Conservation (phyloP, 2,329 filamentous ascomycete species). For the Fusarium sp. region DNA sequence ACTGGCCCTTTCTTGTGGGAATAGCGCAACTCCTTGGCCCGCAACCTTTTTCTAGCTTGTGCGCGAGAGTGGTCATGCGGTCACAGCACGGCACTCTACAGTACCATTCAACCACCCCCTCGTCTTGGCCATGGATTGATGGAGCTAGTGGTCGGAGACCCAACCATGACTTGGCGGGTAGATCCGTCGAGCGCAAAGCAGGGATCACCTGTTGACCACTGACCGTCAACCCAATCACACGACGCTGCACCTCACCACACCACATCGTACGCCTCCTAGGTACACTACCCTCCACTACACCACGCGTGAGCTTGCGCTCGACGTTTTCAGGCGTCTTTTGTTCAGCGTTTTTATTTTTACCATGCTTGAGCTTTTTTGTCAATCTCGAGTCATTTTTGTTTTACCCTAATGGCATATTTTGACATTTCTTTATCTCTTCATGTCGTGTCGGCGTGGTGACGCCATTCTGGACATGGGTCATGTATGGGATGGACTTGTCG, state of each 20-base stretch:
- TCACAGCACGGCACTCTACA: slow-evolving; percentile 39
- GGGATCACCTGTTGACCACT: slow-evolving; percentile 29
- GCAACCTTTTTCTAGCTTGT: slow-evolving; percentile 29
- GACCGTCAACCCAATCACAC: slow-evolving; percentile 18
- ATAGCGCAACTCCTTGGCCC: slow-evolving; percentile 25
- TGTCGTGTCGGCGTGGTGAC: slow-evolving; percentile 6
- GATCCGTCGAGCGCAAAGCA: slow-evolving; percentile 45
- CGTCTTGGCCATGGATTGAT: slow-evolving; percentile 22
- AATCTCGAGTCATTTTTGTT: slow-evolving; percentile 31
- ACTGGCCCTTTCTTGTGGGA: slow-evolving; percentile 24
- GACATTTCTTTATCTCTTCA: slow-evolving; percentile 16
- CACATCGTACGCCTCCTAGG: slow-evolving; percentile 21
- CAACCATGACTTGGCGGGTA: slow-evolving; percentile 47
- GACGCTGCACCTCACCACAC: slow-evolving; percentile 12
- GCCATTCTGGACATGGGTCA: slow-evolving; percentile 11
- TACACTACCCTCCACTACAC: slow-evolving; percentile 6
- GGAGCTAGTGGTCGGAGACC: slow-evolving; percentile 29
- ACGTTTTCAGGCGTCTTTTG: slow-evolving; percentile 37
- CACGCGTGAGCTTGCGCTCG: slow-evolving; percentile 15
- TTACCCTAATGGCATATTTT: slow-evolving; percentile 9
- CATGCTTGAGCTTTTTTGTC: slow-evolving; percentile 26
- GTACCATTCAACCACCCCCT: slow-evolving; percentile 28
- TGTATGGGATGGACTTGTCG: slow-evolving; percentile 36
- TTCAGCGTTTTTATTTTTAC: slow-evolving; percentile 12
- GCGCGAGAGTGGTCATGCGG: slow-evolving; percentile 41